Evolutionary conservation across 2,329 filamentous ascomycete species (phyloP).

Genomic region (Neurospora sp.): DNA sequence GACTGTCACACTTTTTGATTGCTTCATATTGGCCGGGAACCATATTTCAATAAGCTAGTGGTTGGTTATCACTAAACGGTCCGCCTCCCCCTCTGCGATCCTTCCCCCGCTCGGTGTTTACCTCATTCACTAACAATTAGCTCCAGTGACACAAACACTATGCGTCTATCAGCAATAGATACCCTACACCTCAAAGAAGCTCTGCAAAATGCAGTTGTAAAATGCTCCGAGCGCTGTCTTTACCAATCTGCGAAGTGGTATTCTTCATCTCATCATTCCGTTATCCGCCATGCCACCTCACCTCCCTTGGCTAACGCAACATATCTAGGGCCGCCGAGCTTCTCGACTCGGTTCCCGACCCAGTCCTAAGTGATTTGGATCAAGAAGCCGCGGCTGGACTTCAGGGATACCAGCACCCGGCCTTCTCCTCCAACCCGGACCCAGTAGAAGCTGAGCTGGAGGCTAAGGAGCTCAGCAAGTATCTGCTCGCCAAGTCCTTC

Average conservation of each 20-base stretch:
- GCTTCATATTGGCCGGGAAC: not conserved
- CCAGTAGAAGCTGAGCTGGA: conserved; percentile 67
- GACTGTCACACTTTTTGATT: not conserved
- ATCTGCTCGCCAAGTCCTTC: conserved; percentile 82
- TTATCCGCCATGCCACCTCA: not conserved
- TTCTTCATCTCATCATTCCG: not conserved
- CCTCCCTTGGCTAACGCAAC: conserved; percentile 13
- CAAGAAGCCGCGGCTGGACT: conserved; percentile 19
- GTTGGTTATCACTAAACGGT: not conserved
- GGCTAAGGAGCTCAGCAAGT: conserved; percentile 68
- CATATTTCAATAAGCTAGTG: not conserved
- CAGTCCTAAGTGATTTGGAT: conserved; percentile 44
- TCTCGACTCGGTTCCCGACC: conserved; percentile 67
- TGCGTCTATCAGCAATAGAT: conserved; percentile 47
- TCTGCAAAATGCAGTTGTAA: conserved; percentile 75
- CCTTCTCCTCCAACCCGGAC: conserved; percentile 52
- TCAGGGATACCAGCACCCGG: conserved; percentile 30
- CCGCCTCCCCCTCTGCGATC: not conserved
- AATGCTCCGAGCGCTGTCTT: conserved; percentile 88
- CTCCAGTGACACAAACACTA: conserved; percentile 17
- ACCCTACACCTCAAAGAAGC: conserved; percentile 58
- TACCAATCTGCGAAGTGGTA: conserved; percentile 98
- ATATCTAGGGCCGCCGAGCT: conserved; percentile 78
- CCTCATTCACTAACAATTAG: not conserved
- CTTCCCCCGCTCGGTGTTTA: not conserved